Evolutionary conservation across 768 basidiomycete species (phyloP).

Genomic region (Clathrus columnatus): DNA sequence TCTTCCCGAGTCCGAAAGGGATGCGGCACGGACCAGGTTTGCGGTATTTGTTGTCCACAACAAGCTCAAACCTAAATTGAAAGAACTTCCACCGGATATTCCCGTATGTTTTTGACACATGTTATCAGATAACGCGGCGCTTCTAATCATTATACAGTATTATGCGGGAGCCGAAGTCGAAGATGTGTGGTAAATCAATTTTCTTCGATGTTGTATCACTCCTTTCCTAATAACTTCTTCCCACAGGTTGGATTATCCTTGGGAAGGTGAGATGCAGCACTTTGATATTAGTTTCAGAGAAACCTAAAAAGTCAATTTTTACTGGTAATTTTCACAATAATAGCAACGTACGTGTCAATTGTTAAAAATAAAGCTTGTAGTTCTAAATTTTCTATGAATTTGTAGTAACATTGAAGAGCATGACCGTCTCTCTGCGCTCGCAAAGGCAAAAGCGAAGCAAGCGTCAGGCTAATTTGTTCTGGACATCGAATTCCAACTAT

Average conservation of each 20-base stretch:
- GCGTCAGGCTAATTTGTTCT: neutral
- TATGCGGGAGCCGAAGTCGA: conserved; percentile 71
- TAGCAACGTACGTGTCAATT: conserved; percentile 2
- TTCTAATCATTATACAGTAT: conserved; percentile 39
- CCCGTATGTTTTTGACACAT: conserved; percentile 36
- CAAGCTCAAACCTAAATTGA: conserved; percentile 84
- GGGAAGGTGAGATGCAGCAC: conserved; percentile 56
- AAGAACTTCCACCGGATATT: conserved; percentile 54
- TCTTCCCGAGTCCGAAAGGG: conserved; percentile 65
- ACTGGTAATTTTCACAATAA: neutral
- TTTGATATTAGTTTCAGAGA: neutral
- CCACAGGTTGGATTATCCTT: conserved; percentile 72
- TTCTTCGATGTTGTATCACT: conserved; percentile 3
- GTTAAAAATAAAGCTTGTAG: neutral
- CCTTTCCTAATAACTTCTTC: conserved; percentile 4
- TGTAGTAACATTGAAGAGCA: conserved; percentile 69
- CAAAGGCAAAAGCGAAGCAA: conserved; percentile 22
- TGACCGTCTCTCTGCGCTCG: conserved; percentile 47
- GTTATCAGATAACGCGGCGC: neutral
- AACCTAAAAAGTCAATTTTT: neutral
- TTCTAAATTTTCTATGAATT: conserved; percentile 8
- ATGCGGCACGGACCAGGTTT: conserved; percentile 71
- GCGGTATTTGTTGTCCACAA: conserved; percentile 93
- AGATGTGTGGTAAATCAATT: conserved; percentile 54
- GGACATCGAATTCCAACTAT: neutral